A percentile compares a stretch with the other conserved stretches of the same genome.
Conservation (phyloP, 1,284 basidiomycete species). For the Ustilago tritici region DNA sequence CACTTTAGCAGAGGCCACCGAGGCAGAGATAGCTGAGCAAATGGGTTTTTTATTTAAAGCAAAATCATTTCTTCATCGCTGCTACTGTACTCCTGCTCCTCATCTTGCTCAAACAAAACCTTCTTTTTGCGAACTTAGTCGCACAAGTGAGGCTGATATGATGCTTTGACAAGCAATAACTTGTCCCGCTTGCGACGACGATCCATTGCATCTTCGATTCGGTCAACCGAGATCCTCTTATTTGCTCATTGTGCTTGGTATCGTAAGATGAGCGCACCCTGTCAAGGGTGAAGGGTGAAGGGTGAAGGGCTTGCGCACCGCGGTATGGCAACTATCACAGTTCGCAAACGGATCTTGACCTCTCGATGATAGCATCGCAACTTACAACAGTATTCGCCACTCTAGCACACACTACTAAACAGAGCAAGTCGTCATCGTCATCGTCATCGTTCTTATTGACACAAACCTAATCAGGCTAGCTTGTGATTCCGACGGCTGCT, state of each 20-base stretch:
- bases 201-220: not conserved
- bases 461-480: slow-evolving; percentile 3
- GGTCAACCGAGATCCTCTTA: not conserved
- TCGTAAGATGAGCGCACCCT: not conserved
- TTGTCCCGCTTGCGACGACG: not conserved
- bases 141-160: slow-evolving; percentile 10
- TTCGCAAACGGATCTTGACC: not conserved
- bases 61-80: not conserved
- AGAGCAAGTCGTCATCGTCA: not conserved
- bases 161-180: slow-evolving; percentile 24
- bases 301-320: not conserved
- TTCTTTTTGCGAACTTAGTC: slow-evolving; percentile 1
- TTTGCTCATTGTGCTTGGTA: not conserved
- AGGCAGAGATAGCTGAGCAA: slow-evolving; percentile 2
- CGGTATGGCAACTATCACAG: not conserved
- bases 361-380: not conserved
- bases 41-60: not conserved
- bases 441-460: slow-evolving; percentile 6
- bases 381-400: not conserved
- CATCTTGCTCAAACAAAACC: not conserved
- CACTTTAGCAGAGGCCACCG: slow-evolving; percentile 10
- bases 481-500: not conserved
- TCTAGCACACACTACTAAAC: not conserved
- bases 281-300: not conserved
- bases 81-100: not conserved